Evolutionary conservation across 192 early-diverging fungal genomes (phyloP).

Genomic region (Lobosporangium transversale): DNA sequence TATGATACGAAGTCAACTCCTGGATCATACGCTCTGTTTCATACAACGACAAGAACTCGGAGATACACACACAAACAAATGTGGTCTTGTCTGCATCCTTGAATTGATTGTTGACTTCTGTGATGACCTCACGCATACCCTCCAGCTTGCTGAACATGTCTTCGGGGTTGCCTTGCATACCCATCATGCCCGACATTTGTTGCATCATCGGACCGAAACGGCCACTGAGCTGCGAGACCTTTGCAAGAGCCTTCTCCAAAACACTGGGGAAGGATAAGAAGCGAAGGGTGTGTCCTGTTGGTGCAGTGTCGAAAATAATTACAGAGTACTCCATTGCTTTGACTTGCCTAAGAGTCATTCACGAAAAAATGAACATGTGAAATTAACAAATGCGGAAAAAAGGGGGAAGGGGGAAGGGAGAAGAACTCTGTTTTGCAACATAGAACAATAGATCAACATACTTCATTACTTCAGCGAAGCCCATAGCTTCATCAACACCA

Average conservation of each 20-base stretch:
- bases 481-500: slow-evolving; percentile 99
- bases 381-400: not conserved
- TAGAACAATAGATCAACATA: slow-evolving; percentile 57
- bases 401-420: too few relatives aligned
- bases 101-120: slow-evolving; percentile 99
- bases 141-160: slow-evolving; percentile 97
- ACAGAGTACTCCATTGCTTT: slow-evolving; percentile 99
- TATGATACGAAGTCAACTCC: slow-evolving; percentile 96
- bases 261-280: slow-evolving; percentile 98
- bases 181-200: slow-evolving; percentile 95
- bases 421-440: too few relatives aligned
- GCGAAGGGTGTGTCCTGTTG: slow-evolving; percentile 98
- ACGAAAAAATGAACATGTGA: not conserved
- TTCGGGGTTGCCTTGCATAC: slow-evolving; percentile 84
- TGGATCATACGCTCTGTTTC: slow-evolving; percentile 99
- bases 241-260: slow-evolving; percentile 96
- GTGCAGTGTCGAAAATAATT: slow-evolving; percentile 99
- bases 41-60: slow-evolving; percentile 99
- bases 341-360: slow-evolving; percentile 75
- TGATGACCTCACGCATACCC: slow-evolving; percentile 95
- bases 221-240: slow-evolving; percentile 92
- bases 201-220: slow-evolving; percentile 97
- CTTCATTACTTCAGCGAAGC: slow-evolving; percentile 99
- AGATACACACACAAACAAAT: slow-evolving; percentile 99
- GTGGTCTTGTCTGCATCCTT: slow-evolving; percentile 99